Base-by-base conservation (phyloP, 306 rosid species). In the Senna siamea region DNA sequence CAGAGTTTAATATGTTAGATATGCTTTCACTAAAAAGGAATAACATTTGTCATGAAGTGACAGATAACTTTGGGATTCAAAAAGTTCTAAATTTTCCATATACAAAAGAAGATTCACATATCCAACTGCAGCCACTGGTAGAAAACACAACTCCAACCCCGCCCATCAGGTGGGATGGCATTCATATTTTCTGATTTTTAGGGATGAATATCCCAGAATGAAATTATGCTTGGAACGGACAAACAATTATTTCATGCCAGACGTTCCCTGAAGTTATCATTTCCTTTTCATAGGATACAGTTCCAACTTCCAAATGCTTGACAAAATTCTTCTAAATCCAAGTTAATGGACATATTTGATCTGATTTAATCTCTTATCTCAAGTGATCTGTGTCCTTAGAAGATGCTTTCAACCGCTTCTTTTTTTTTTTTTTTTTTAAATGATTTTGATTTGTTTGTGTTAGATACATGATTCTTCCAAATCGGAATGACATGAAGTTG, bases 391-490 rank as follows among this genome's bases (percentile, higher is more conserved):
- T 77, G 69, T 46, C 6, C 9, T 51, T 55, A 75, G 22, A 66
- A 75, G 23, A 74, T 41, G 15, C 56, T 43, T 81, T 34, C 69
- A 41, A 48, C 10, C 32, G n/a, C 44, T 59, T 80, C 58, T n/a
- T n/a, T n/a, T n/a, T n/a, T n/a, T n/a, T 72, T 22, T 12, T 23
- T 62, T 32, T 68, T 41, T 70, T 76, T 26, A 1, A 26, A 66
- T 72, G 54, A 52, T 79, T 81, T 54, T 26, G 48, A 32, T 61
- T 46, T 73, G 34, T 41, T 47, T 77, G 52, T 30, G 57, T 44
- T 76, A 93, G 97, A 23, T 90, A 90, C 88, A 75, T 85, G 89
- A 77, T 93, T 78, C 84, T 90, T 67, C 83, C 81, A 14, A 78
- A 78, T 74, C 88, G 70, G 74, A 75, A 67, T 64, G 83, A 81